Base-by-base conservation (phyloP, 1,139 yeast species). In the Scheffersomyces lignicola region DNA sequence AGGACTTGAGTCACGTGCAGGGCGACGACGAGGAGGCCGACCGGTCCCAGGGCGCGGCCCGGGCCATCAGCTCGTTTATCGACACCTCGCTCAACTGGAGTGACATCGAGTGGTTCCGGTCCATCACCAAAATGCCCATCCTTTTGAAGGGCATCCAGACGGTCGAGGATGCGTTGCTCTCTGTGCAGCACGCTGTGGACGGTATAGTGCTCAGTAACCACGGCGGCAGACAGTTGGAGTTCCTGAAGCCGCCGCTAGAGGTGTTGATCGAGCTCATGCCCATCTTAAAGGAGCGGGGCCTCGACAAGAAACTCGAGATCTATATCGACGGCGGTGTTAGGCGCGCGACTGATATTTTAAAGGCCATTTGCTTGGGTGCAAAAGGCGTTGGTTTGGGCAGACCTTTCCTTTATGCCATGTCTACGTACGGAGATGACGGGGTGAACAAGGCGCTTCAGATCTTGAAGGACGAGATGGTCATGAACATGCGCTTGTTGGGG, bases 401-500 rank as follows among this genome's bases (percentile, higher is more conserved):
- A 52, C 85, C 88, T 1, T 80, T 82, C 58, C 56, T 82, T 22
- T 83, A 82, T 48, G 85, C 89, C 8, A 78, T 81, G 74, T 73
- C 83, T 2, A 69, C 84, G 1, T 83, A 83, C 45, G 92, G 92
- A 4, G 85, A 78, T 39, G 80, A 72, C 7, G 97, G 97, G 41
- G 96, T 89, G 12, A 67, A 69, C 37, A 78, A 76, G 47, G 92
- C 95, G 7, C 81, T 85, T 45, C 89, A 83, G 49, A 64, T 88
- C 32, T 67, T 90, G 47, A 83, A 81, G 52, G 89, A 83, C 41
- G 97, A 90, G 56, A 59, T 90, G 56, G 79, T 76, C 43, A 85
- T 88, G 92, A 80, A 83, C 58, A 87, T 90, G 97, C 73, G 96
- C 45, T 68, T 89, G 33, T 63, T 90, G 34, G 97, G 97, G 29